Percentiles rank a stretch among this genome's conserved stretches.
These are phyloP conservation scores for Yamadazyma songkhlaensis DNA, from an alignment of 1,139 yeast species.

Conservation along the genomic window DNA sequence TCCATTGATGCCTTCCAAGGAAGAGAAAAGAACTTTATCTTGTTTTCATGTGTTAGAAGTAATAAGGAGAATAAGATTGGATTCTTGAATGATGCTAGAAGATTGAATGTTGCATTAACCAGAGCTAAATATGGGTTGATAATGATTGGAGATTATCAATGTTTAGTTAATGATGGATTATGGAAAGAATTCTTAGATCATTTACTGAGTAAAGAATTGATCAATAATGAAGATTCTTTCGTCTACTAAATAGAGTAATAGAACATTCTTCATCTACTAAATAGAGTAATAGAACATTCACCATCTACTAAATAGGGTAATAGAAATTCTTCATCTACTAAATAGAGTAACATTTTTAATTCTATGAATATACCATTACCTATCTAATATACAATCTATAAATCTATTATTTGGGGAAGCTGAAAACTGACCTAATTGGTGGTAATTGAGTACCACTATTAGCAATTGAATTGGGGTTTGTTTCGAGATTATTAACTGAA, in stretches of 20 bases:
- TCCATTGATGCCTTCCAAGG: slow-evolving; percentile 70
- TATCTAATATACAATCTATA: slow-evolving; percentile 2
- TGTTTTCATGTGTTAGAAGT: slow-evolving; percentile 62
- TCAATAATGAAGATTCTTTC: background rate
- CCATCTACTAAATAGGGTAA: background rate
- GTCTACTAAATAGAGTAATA: background rate
- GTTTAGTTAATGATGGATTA: slow-evolving; percentile 47
- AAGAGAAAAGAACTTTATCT: slow-evolving; percentile 56
- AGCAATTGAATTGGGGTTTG: slow-evolving; percentile 29
- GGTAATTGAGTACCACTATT: slow-evolving; percentile 42
- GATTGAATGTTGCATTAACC: slow-evolving; percentile 62
- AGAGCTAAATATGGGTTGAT: slow-evolving; percentile 59
- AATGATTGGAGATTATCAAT: slow-evolving; percentile 53
- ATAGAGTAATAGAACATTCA: no score
- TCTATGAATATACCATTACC: background rate
- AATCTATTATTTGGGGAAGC: slow-evolving; percentile 8
- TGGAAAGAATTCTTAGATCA: slow-evolving; percentile 53
- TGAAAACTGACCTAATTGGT: slow-evolving; percentile 41
- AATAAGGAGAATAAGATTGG: slow-evolving; percentile 52
- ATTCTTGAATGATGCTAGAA: slow-evolving; percentile 54
- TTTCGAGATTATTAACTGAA: slow-evolving; percentile 17
- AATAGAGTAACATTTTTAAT: no score
- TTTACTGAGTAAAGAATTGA: background rate
- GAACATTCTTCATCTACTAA: background rate
- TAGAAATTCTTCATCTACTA: no score